Base-by-base conservation (phyloP, 78 protist species). In the Salpingoeca rosetta region DNA sequence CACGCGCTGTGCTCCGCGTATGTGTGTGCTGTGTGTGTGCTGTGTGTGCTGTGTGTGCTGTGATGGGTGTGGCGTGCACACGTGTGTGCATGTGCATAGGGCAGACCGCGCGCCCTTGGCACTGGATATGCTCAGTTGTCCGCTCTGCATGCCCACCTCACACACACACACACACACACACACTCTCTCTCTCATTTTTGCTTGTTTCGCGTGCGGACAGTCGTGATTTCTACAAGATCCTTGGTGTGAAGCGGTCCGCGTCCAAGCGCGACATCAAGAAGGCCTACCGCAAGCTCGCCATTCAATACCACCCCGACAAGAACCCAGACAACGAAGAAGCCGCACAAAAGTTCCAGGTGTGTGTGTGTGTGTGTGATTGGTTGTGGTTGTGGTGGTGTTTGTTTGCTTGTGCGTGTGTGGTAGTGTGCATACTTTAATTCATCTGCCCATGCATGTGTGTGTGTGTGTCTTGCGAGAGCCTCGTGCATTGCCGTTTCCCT, bases 221-320 rank as follows among this genome's bases (percentile, higher is more conserved):
- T n/a, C n/a, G n/a, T 2, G 28, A 41, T 39, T 84, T 84, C 26
- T 88, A 88, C 84, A 87, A 88, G 51, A 1, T 87, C 37, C 74
- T 88, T 31, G 94, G 93, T 39, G 94, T 93, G n/a, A 1, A 90
- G 74, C 92, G 91, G 37, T 86, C 83, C 57, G 93, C 94, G 28
- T 37, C 76, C 22, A 90, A 82, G 51, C 73, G 40, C 39, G 92
- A 91, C 35, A 76, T 93, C 81, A 91, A 91, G 82, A 93, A 93
- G 81, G 94, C 92, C 12, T 94, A 89, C 92, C 86, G 87, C 41
- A 94, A 94, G 90, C 84, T 96, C 82, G 98, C 99, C 26, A 88
- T 95, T 39, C 92, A 96, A 91, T 92, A 91, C 88, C 98, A 97
- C 82, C 99, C 99, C 39, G 99, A 97, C 88, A 93, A 93, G 89